Conservation (phyloP, 2,329 filamentous ascomycete genomes). For the Apiospora arundinis region DNA sequence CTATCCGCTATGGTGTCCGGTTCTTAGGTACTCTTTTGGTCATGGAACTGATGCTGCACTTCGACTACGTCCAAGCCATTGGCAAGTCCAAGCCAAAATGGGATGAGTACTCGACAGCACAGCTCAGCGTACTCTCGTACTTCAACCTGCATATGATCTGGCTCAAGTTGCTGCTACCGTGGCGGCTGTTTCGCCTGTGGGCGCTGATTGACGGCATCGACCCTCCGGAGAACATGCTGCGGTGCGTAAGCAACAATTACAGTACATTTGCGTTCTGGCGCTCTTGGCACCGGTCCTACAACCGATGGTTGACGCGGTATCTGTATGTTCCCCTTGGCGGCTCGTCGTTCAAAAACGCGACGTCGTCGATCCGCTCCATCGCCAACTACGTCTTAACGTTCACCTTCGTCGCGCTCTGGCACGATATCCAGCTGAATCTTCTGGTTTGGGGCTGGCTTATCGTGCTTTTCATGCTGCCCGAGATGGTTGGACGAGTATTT, state of each 20-base stretch:
- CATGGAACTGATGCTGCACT: slow-evolving; percentile 93
- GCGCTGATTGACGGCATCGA: slow-evolving; percentile 88
- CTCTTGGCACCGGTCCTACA: slow-evolving; percentile 93
- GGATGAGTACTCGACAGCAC: slow-evolving; percentile 82
- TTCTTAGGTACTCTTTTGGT: slow-evolving; percentile 80
- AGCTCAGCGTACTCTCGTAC: slow-evolving; percentile 89
- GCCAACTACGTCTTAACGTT: slow-evolving; percentile 85
- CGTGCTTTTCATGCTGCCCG: slow-evolving; percentile 90
- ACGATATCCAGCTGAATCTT: slow-evolving; percentile 90
- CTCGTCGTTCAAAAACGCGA: slow-evolving; percentile 53
- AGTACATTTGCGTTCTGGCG: slow-evolving; percentile 93
- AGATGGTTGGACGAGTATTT: slow-evolving; percentile 72
- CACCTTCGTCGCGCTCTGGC: slow-evolving; percentile 97
- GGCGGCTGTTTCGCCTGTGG: slow-evolving; percentile 99
- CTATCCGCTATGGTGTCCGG: slow-evolving; percentile 80
- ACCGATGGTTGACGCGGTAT: slow-evolving; percentile 93
- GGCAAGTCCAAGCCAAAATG: slow-evolving; percentile 81
- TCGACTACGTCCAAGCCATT: slow-evolving; percentile 92
- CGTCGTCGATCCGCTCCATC: slow-evolving; percentile 62
- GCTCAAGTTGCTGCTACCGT: slow-evolving; percentile 95
- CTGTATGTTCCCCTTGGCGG: slow-evolving; percentile 93
- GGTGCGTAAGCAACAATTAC: slow-evolving; percentile 95
- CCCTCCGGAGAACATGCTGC: slow-evolving; percentile 96
- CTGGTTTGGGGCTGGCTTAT: slow-evolving; percentile 98
- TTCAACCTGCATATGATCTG: slow-evolving; percentile 98